Evolutionary conservation across 2,329 filamentous ascomycete genomes (phyloP).

Genomic region (Xylaria sp.): DNA sequence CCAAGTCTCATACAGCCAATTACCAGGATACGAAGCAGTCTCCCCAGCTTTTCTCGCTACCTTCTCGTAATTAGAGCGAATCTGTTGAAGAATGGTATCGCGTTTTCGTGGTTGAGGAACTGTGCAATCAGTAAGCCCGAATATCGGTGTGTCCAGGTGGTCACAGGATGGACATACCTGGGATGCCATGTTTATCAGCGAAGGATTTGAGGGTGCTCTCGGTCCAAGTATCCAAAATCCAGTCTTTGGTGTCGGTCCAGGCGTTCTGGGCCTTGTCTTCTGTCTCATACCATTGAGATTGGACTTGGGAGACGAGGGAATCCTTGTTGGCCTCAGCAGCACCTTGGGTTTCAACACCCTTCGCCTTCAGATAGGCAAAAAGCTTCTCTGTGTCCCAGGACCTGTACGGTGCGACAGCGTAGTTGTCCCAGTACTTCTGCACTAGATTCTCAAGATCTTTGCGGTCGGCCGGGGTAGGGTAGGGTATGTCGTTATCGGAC

Average conservation of each 20-base stretch:
- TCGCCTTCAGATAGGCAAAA: constrained; percentile 68
- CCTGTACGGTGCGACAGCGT: constrained; percentile 76
- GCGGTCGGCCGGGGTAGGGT: constrained; percentile 87
- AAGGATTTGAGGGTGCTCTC: constrained; percentile 94
- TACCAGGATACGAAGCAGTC: constrained; percentile 83
- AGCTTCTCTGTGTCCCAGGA: constrained; percentile 76
- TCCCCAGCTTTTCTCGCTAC: constrained; percentile 77
- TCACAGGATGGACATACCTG: constrained; percentile 56
- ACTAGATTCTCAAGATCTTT: constrained; percentile 94
- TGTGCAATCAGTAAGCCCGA: constrained; percentile 30
- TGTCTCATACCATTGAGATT: constrained; percentile 76
- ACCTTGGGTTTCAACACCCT: constrained; percentile 72
- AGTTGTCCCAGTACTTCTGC: constrained; percentile 84
- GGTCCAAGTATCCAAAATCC: constrained; percentile 95
- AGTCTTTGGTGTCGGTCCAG: constrained; percentile 77
- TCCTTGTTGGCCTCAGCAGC: constrained; percentile 72
- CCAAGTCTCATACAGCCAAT: constrained; percentile 94
- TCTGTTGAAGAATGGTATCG: constrained; percentile 78
- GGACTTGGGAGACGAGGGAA: constrained; percentile 70
- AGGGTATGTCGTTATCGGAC: constrained; percentile 86
- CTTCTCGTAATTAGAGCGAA: constrained; percentile 80
- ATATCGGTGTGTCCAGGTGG: too few species aligned
- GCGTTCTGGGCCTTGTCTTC: constrained; percentile 77
- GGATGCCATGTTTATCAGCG: constrained; percentile 85
- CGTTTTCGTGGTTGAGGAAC: constrained; percentile 86